Evolutionary conservation across 441 rosid genomes (phyloP), one percentile per base, ranked within the genome.

Genomic region (Pelargonium citronellum): DNA sequence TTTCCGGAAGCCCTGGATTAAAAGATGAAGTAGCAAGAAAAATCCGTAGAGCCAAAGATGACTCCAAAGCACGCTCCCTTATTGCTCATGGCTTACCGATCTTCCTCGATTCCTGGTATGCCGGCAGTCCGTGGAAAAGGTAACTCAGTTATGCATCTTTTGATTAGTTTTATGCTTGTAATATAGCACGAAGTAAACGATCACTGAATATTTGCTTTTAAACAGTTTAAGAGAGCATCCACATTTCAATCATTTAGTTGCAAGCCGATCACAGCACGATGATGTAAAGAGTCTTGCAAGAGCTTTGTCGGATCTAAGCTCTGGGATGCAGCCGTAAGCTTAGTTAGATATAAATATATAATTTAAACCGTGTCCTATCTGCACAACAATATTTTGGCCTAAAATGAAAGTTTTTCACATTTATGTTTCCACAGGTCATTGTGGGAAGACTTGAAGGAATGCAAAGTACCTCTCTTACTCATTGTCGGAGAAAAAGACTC

Each of bases 1-100:
- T 91, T 77, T 94, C 99, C 7, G 99, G 99, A 67, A 90, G 97
- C 82, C 99, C 99, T 1, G 99, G 99, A 37, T 13, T 87, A 43
- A 79, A 79, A 63, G 84, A 85, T 77, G 70, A 66, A 43, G 69
- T 69, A 22, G 83, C 78, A 67, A 90, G 97, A 79, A 91, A 84
- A 81, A 67, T 86, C 67, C 91, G 92, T 64, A 72, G 79, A 71
- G 96, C 91, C 77, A 84, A 78, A 81, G 99, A 94, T 80, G 92
- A 89, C 75, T 85, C 89, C 8, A 85, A 75, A 79, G 91, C 97
- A 43, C 74, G 74, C 15, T 69, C 73, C 51, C 84, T 94, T 60
- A 71, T 82, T 47, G 79, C 78, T 27, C 75, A 87, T 81, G 99
- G 97, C 74, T 81, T 94, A 67, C 80, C 76, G 30, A 67, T 27